A percentile compares a stretch with the other conserved stretches of the same genome.
These are phyloP conservation scores for Penicillium canariense DNA, from an alignment of 495 filamentous ascomycete species.

Conservation along the genomic window DNA sequence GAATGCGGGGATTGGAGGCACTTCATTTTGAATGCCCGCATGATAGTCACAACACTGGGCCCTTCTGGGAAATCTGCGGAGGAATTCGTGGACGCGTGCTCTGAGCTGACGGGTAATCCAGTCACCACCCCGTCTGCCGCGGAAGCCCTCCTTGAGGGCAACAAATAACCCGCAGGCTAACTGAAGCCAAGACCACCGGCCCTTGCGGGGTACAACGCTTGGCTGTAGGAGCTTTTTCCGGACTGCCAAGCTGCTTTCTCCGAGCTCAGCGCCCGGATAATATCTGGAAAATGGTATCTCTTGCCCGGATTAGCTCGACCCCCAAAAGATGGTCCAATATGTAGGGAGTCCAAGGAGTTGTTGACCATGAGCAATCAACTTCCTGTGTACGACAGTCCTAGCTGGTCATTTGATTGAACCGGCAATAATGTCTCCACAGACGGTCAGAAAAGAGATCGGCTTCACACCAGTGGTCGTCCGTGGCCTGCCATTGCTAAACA, in stretches of 20 bases:
- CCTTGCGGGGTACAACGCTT: neutral
- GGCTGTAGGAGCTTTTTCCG: neutral
- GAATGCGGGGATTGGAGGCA: slow-evolving; percentile 4
- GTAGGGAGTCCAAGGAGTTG: too few relatives aligned
- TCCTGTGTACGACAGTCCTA: neutral
- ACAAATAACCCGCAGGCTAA: neutral
- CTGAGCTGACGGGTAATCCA: slow-evolving; percentile 3
- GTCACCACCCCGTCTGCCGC: neutral
- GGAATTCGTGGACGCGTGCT: neutral
- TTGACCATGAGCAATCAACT: too few relatives aligned
- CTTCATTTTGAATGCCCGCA: neutral
- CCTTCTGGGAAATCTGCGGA: neutral
- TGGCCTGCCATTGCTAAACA: slow-evolving; percentile 7
- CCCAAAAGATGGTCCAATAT: too few relatives aligned
- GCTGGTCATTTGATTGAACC: neutral
- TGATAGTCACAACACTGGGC: neutral
- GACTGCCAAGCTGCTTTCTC: neutral
- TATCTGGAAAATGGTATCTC: too few relatives aligned
- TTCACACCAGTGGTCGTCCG: slow-evolving; percentile 1
- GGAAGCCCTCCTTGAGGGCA: neutral
- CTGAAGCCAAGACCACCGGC: neutral
- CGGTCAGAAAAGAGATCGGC: neutral
- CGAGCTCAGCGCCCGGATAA: too few relatives aligned
- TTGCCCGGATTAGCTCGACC: too few relatives aligned
- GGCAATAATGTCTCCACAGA: neutral